Percentiles rank a stretch among this genome's conserved stretches.
These are phyloP conservation scores for Endocalyx cinctus DNA, from an alignment of 2,329 filamentous ascomycete species.

Conservation along the genomic window DNA sequence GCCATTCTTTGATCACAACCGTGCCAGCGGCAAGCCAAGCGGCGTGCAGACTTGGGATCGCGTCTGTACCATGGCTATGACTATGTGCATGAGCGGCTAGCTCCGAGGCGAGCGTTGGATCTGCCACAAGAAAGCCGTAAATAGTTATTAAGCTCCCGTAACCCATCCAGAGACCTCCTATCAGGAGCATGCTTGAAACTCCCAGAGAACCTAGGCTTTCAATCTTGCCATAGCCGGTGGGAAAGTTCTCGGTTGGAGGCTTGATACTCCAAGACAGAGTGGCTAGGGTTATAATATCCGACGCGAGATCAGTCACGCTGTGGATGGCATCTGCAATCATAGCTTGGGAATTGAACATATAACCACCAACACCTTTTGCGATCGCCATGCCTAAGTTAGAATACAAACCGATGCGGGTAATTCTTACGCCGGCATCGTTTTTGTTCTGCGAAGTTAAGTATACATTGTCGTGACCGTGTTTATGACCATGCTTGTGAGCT, in stretches of 20 bases:
- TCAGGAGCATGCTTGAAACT: conserved; percentile 84
- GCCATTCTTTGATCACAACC: conserved; percentile 91
- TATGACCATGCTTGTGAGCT: conserved; percentile 55
- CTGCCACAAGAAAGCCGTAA: conserved; percentile 68
- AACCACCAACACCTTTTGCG: conserved; percentile 87
- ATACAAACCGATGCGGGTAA: conserved; percentile 82
- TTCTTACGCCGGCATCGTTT: conserved; percentile 88
- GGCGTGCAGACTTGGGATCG: conserved; percentile 82
- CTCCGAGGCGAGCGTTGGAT: conserved; percentile 50
- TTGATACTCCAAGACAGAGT: conserved; percentile 93
- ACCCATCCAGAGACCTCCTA: conserved; percentile 89
- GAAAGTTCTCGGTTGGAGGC: conserved; percentile 77
- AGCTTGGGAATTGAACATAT: conserved; percentile 89
- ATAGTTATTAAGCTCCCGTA: conserved; percentile 67
- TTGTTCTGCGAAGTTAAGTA: conserved; percentile 79
- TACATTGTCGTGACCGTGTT: conserved; percentile 79
- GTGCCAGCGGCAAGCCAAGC: conserved; percentile 91
- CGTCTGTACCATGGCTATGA: conserved; percentile 55
- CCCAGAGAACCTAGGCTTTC: conserved; percentile 91
- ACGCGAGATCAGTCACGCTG: conserved; percentile 90
- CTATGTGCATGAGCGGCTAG: conserved; percentile 53
- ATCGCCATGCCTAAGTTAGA: conserved; percentile 94
- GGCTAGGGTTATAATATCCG: conserved; percentile 87
- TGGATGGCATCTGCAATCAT: conserved; percentile 94
- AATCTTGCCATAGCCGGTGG: conserved; percentile 93